Base-by-base conservation (phyloP, 306 rosid genomes). In the Myrica gale region DNA sequence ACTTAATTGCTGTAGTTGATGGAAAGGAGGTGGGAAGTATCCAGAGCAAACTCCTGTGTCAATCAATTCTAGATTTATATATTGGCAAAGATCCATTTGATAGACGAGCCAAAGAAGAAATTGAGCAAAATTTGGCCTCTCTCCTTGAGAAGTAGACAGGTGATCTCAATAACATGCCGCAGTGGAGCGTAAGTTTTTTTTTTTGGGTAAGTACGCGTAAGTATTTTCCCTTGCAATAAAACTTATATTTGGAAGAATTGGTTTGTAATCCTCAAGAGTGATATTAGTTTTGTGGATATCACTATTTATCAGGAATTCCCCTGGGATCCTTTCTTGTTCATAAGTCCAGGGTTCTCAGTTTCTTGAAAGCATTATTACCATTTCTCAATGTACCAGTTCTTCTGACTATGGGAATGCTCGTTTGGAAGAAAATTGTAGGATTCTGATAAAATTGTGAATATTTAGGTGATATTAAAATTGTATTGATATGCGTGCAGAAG, bases 21-120 rank as follows among this genome's bases (percentile, higher is more conserved):
- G 97, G 98, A 73, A 83, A 92, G 55, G 97, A 96, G 78, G 92
- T 96, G 80, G 98, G 99, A 83, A 90, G 91, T 79, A 88, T 96
- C 72, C 84, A 92, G 82, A 96, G 98, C 81, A 87, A 88, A 79
- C 84, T 90, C 47, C 85, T 96, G 15, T 96, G 97, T 76, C 83
- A 74, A 43, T 91, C 93, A 23, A 77, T 96, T 68, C 79, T 96
- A 77, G 98, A 95, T 86, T 85, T 95, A 69, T 95, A 90, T 63
- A 76, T 92, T 44, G 99, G 99, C 20, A 92, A 95, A 76, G 97
- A 90, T 66, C 84, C 97, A 61, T 95, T 95, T 78, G 99, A 95
- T 80, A 85, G 79, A 76, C 84, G 89, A 74, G 97, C 97, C 84
- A 90, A 92, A 84, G 92, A 90, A 84, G 97, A 90, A 7, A 75